Evolutionary conservation across 2,329 filamentous ascomycete genomes (phyloP).

Genomic region (Pseudogymnoascus pannorum): DNA sequence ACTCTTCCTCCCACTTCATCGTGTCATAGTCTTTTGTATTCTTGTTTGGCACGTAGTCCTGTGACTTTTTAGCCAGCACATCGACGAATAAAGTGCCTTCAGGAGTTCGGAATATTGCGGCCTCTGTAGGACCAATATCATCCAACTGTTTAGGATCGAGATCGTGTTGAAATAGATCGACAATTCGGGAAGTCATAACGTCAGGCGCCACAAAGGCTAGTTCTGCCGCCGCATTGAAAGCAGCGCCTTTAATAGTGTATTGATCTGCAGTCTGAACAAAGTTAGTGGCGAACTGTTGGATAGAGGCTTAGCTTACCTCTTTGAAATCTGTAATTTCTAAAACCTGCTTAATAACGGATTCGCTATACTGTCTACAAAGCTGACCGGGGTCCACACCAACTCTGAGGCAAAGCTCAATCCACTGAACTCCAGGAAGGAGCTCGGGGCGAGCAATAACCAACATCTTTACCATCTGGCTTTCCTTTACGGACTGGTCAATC

Average conservation of each 20-base stretch:
- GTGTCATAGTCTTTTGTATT: slow-evolving; percentile 94
- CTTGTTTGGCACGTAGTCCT: slow-evolving; percentile 66
- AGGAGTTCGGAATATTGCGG: slow-evolving; percentile 85
- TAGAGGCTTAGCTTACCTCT: slow-evolving; percentile 27
- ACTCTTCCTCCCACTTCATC: slow-evolving; percentile 92
- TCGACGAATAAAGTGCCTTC: slow-evolving; percentile 86
- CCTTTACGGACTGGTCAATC: slow-evolving; percentile 44
- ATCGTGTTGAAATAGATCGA: slow-evolving; percentile 67
- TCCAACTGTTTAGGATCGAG: slow-evolving; percentile 63
- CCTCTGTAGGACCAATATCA: slow-evolving; percentile 75
- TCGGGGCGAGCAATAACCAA: slow-evolving; percentile 72
- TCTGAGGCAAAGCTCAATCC: slow-evolving; percentile 83
- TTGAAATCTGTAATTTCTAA: slow-evolving; percentile 39
- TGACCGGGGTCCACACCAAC: slow-evolving; percentile 76
- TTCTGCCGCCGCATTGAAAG: slow-evolving; percentile 80
- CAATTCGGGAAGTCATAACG: slow-evolving; percentile 65
- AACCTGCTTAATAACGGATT: slow-evolving; percentile 63
- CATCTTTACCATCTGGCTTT: slow-evolving; percentile 66
- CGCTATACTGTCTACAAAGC: slow-evolving; percentile 58
- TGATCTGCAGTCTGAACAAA: slow-evolving; percentile 20
- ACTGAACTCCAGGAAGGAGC: slow-evolving; percentile 68
- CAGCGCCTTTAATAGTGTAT: slow-evolving; percentile 53
- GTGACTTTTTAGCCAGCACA: slow-evolving; percentile 76
- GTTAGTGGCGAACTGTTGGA: slow-evolving; percentile 14
- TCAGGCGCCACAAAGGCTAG: slow-evolving; percentile 90